Base-by-base conservation (phyloP, 805 yeast species). In the Starmerella lactis-condensi region DNA sequence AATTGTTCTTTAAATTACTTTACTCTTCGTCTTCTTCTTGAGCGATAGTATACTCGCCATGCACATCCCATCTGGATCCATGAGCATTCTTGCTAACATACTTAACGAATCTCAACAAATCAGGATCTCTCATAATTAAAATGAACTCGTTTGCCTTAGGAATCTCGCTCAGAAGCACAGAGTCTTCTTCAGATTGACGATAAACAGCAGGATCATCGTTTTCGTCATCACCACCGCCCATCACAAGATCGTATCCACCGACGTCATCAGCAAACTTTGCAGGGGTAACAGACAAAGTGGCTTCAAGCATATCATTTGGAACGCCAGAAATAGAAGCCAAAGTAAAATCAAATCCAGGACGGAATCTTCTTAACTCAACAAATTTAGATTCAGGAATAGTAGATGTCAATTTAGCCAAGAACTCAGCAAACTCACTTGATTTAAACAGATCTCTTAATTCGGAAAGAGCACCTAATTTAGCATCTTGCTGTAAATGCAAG, bases 311-410 rank as follows among this genome's bases (percentile, higher is more conserved):
- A 2, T 68, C 66, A 1, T 37, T 46, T 17, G 43, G 58, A 34
- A 45, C 43, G 6, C 44, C 61, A 13, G 63, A 65, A 2, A 68
- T 57, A 1, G 96, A 78, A 0, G 98, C 98, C 27, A 89, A 57
- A 3, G 85, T 83, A 53, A 78, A 89, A 52, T 89, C 99, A 18
- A 69, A 72, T 3, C 96, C 98, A 1, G 94, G 98, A 45, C 98
- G 68, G 57, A 89, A 89, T 40, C 95, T 62, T 46, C 99, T 65
- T 6, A 78, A 65, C 17, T 83, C 49, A 2, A 76, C 57, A 42
- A 75, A 78, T 40, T 75, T 77, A 29, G 72, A 64, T 3, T 69
- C 56, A 6, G 75, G 69, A 6, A 17, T 35, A 33, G 81, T 47
- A 11, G 70, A 65, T 0, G 94, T 75, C 3, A 83, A 50, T 2